Evolutionary conservation across 1,284 basidiomycete species (phyloP), one percentile per base, ranked within the genome.

Genomic region (Boletellus deceptivus): DNA sequence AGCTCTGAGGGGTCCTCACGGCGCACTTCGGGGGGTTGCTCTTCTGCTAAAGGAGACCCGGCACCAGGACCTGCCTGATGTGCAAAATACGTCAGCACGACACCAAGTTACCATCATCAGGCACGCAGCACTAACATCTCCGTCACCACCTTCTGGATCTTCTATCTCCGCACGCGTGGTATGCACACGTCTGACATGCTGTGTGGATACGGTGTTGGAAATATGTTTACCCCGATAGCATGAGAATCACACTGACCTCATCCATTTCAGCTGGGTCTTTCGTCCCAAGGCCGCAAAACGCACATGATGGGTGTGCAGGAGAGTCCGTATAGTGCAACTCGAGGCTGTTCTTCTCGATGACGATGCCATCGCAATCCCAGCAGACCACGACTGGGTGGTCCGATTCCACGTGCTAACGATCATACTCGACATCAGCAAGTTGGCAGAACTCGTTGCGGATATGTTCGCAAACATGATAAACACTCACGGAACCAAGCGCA

Each of bases 311-410:
- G n/a, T 65, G 63, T n/a, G 47, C 48, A 7, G 53, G 20, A n/a
- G 59, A 66, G 6, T 64, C 65, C 13, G 59, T 35, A 16, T 68
- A 68, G 44, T 65, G 63, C 29, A 38, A 42, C 10, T 56, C 60
- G 25, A 65, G 57, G 47, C 24, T 44, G n/a, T 36, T 45, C 14
- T 27, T 55, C 6, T 66, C 65, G 11, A 67, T 43, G 8, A 65
- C 57, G 3, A 55, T 42, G 5, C 63, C 66, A 33, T 54, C 61
- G 35, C 63, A 65, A 22, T 69, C 63, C 63, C 63, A 65, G 46
- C 63, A 65, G 36, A 64, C 63, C 13, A 69, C 55, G 16, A 51
- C 55, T 1, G 63, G 59, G 35, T 68, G 63, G 34, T 55, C 55
- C 1, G 46, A 49, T n/a, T 56, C 56, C 25, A 61, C 45, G 6